Percentiles rank a stretch among this genome's conserved stretches.
These are phyloP conservation scores for Litchi chinensis DNA, from an alignment of 345 rosid species.

Conservation along the genomic window DNA sequence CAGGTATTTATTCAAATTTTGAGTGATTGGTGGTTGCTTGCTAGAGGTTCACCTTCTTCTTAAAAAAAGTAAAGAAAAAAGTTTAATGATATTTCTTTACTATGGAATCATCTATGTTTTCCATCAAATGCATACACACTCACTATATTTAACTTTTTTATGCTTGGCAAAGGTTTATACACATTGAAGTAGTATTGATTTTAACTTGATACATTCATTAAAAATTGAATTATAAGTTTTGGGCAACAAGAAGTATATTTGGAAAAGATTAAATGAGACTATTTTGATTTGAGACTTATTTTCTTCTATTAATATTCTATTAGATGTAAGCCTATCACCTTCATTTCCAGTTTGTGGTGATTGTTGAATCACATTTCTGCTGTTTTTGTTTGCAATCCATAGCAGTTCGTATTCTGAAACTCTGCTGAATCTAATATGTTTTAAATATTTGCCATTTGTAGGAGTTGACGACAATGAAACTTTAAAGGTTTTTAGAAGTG, in stretches of 20 bases:
- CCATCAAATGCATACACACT: not conserved
- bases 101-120: too few species aligned
- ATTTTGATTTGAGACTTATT: not conserved
- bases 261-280: not conserved
- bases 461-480: constrained; percentile 85
- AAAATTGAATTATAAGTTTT: too few species aligned
- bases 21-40: constrained; percentile 12
- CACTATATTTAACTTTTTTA: not conserved
- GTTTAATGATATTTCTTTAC: too few species aligned
- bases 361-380: not conserved
- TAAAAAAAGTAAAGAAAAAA: too few species aligned
- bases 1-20: constrained; percentile 52
- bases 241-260: not conserved
- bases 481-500: constrained; percentile 69
- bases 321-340: not conserved
- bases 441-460: constrained; percentile 31
- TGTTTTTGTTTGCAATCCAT: not conserved
- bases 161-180: not conserved
- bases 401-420: not conserved
- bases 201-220: not conserved
- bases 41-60: not conserved
- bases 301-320: not conserved
- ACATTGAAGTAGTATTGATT: not conserved
- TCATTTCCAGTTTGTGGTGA: not conserved
- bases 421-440: not conserved